Evolutionary conservation across 805 yeast species (phyloP).

Genomic region (Komagataella pastoris): DNA sequence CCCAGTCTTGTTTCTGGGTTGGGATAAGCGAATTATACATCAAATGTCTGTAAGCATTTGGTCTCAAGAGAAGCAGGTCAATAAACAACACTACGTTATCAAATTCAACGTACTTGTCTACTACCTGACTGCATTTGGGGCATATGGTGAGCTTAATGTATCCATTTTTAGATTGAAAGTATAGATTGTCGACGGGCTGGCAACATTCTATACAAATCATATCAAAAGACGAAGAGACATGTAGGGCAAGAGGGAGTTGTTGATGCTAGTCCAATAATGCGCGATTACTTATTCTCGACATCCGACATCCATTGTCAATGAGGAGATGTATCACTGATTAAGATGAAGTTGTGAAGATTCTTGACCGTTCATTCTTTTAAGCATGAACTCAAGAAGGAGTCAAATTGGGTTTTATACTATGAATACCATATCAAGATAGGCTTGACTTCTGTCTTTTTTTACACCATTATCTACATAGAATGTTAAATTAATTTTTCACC

Average conservation of each 20-base stretch:
- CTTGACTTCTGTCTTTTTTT: too few species aligned
- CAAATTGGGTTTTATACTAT: too few species aligned
- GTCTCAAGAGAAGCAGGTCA: conserved; percentile 71
- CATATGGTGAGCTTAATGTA: conserved; percentile 77
- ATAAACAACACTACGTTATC: conserved; percentile 77
- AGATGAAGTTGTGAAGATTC: too few species aligned
- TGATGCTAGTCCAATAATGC: not conserved
- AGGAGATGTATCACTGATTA: not conserved
- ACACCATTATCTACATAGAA: too few species aligned
- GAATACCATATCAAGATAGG: too few species aligned
- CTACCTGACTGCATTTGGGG: conserved; percentile 53
- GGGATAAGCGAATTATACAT: conserved; percentile 53
- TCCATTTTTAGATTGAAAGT: conserved; percentile 58
- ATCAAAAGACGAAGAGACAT: not conserved
- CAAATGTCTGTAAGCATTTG: conserved; percentile 80
- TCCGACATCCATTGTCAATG: not conserved
- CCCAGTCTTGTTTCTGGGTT: conserved; percentile 4
- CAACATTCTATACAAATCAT: conserved; percentile 92
- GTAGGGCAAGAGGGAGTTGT: not conserved
- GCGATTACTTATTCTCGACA: not conserved
- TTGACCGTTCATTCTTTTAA: too few species aligned
- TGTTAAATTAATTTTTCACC: conserved; percentile 1
- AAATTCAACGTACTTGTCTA: conserved; percentile 85
- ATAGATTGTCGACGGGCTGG: conserved; percentile 50
- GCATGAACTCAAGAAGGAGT: too few species aligned